phyloP scores from a whole-genome alignment of 192 early-diverging fungal species.

The Coemansia sp. region DNA sequence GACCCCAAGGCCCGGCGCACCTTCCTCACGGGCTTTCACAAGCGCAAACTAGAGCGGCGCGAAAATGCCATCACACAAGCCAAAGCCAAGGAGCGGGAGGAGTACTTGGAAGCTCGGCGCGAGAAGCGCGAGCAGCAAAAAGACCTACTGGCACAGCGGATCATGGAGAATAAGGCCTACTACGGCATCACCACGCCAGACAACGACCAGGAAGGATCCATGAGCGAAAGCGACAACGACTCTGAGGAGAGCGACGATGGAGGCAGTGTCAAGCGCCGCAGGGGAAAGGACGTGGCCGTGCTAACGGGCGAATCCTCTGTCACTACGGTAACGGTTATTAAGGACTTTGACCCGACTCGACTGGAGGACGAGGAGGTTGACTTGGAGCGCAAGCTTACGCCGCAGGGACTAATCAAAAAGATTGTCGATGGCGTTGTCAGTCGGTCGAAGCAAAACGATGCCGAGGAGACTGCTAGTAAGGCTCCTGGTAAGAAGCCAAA shows the following conservation, averaged over 20 bases:
- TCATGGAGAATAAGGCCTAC: conserved; percentile 31
- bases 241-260: conserved; percentile 9
- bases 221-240: conserved; percentile 1
- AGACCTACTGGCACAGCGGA: conserved; percentile 56
- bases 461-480: background rate
- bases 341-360: conserved; percentile 58
- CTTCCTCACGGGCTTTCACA: conserved; percentile 76
- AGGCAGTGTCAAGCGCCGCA: conserved; percentile 6
- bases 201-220: background rate
- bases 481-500: conserved; percentile 5
- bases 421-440: conserved; percentile 15
- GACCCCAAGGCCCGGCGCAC: conserved; percentile 64
- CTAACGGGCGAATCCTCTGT: conserved; percentile 57
- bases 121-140: conserved; percentile 58
- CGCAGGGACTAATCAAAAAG: conserved; percentile 21
- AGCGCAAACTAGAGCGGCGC: conserved; percentile 70
- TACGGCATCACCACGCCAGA: conserved; percentile 36
- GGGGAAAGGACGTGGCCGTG: conserved; percentile 55
- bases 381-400: conserved; percentile 23
- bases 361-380: conserved; percentile 12
- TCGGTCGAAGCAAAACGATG: background rate
- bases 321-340: conserved; percentile 71
- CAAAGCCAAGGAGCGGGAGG: conserved; percentile 58
- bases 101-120: conserved; percentile 52
- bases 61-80: conserved; percentile 55